Conservation (phyloP, 176 grass and related monocot genomes). For the Canna indica region DNA sequence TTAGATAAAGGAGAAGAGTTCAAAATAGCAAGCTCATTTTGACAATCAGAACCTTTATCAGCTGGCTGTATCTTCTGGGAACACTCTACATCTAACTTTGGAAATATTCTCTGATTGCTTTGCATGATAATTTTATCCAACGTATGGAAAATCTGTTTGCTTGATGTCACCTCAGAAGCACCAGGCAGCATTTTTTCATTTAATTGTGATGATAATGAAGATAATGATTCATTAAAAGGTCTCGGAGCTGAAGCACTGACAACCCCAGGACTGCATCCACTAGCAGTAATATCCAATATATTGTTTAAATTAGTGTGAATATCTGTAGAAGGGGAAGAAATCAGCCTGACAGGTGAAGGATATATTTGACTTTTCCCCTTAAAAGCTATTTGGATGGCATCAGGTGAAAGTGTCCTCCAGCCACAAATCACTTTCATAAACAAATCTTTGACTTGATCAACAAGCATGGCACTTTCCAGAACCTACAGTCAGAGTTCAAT, state of each 20-base stretch:
- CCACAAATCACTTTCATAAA: constrained; percentile 44
- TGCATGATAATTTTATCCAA: not conserved
- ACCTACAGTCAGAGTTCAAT: constrained; percentile 33
- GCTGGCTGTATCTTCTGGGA: constrained; percentile 18
- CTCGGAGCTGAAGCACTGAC: not conserved
- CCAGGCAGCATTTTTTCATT: constrained; percentile 9
- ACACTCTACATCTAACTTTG: constrained; percentile 24
- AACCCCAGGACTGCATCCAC: not conserved
- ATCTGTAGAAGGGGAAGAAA: not conserved
- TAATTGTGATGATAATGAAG: not conserved
- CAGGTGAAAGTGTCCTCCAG: constrained; percentile 33
- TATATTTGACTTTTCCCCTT: constrained; percentile 26
- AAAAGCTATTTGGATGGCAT: constrained; percentile 31
- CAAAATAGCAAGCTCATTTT: constrained; percentile 22
- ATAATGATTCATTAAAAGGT: not conserved
- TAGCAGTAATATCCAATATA: not conserved
- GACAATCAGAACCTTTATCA: constrained; percentile 17
- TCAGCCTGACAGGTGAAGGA: constrained; percentile 19
- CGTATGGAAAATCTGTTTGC: not conserved
- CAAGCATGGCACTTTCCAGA: constrained; percentile 58
- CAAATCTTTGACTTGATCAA: constrained; percentile 54
- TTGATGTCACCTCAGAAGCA: constrained; percentile 23
- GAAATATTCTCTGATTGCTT: constrained; percentile 10
- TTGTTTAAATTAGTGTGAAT: not conserved
- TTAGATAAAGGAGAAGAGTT: constrained; percentile 30